Evolutionary conservation across 805 yeast genomes (phyloP).

Genomic region (Starmerella etchellsii): DNA sequence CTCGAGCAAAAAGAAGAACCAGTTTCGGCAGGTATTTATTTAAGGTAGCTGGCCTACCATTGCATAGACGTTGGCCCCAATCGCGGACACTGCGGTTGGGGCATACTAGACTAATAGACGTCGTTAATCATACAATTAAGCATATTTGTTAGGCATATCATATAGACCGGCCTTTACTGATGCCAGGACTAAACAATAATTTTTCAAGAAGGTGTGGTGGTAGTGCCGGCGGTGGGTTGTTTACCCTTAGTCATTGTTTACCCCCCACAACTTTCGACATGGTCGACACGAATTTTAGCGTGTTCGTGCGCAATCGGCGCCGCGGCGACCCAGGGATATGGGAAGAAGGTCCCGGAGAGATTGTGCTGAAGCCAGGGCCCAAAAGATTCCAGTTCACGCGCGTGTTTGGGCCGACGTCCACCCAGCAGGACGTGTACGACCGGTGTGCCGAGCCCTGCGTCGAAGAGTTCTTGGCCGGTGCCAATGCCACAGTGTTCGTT

Average conservation of each 20-base stretch:
- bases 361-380: too few relatives aligned
- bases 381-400: constrained; percentile 64
- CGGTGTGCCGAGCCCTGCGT: constrained; percentile 53
- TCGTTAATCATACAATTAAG: too few relatives aligned
- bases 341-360: too few relatives aligned
- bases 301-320: constrained; percentile 13
- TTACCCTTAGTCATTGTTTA: too few relatives aligned
- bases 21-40: constrained; percentile 12
- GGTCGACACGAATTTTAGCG: constrained; percentile 14
- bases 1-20: constrained; percentile 3
- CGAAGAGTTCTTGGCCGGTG: constrained; percentile 43
- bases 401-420: constrained; percentile 73
- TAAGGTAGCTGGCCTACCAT: neutral
- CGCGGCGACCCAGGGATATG: neutral
- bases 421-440: constrained; percentile 53
- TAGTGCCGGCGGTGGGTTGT: too few relatives aligned
- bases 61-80: too few relatives aligned
- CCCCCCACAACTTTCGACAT: too few relatives aligned
- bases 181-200: too few relatives aligned
- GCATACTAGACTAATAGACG: too few relatives aligned
- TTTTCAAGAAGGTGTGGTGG: too few relatives aligned
- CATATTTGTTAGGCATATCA: too few relatives aligned
- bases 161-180: too few relatives aligned
- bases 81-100: neutral
- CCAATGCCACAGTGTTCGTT: constrained; percentile 67